Evolutionary conservation across 768 basidiomycete species (phyloP).

Genomic region (Lactarius hengduanensis): DNA sequence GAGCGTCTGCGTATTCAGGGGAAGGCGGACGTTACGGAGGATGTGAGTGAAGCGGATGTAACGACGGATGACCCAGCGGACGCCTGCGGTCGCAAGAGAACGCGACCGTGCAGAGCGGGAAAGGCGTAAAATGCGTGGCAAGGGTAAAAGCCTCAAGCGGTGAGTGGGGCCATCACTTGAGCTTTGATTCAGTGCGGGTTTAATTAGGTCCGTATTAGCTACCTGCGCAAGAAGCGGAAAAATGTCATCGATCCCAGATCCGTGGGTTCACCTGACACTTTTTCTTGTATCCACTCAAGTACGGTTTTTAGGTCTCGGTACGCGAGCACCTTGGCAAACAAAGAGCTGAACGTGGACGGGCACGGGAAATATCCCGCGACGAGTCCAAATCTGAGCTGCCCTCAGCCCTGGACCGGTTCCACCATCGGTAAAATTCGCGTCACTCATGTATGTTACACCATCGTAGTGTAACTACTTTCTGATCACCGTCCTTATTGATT

Average conservation of each 20-base stretch:
- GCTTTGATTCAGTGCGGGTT: neutral
- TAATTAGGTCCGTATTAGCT: constrained; percentile 37
- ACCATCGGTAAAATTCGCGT: constrained; percentile 19
- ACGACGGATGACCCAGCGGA: constrained; percentile 43
- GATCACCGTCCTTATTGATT: neutral
- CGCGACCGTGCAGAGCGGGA: constrained; percentile 45
- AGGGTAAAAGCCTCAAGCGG: constrained; percentile 82
- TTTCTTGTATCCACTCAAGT: constrained; percentile 32
- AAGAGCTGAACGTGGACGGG: constrained; percentile 35
- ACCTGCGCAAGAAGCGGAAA: constrained; percentile 87
- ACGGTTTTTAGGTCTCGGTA: constrained; percentile 43
- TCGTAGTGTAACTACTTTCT: neutral
- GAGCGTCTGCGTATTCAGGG: constrained; percentile 74
- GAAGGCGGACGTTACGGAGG: constrained; percentile 69
- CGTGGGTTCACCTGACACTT: constrained; percentile 41
- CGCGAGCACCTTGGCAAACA: constrained; percentile 43
- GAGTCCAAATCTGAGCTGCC: constrained; percentile 32
- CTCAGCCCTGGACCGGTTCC: constrained; percentile 44
- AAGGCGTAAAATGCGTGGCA: constrained; percentile 84
- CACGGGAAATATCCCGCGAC: constrained; percentile 32
- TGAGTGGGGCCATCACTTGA: constrained; percentile 29
- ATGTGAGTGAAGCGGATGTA: constrained; percentile 33
- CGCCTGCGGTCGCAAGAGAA: constrained; percentile 35
- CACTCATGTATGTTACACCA: neutral
- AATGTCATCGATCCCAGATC: constrained; percentile 87